phyloP scores from a whole-genome alignment of 768 basidiomycete species.

The Suillus occidentalis region DNA sequence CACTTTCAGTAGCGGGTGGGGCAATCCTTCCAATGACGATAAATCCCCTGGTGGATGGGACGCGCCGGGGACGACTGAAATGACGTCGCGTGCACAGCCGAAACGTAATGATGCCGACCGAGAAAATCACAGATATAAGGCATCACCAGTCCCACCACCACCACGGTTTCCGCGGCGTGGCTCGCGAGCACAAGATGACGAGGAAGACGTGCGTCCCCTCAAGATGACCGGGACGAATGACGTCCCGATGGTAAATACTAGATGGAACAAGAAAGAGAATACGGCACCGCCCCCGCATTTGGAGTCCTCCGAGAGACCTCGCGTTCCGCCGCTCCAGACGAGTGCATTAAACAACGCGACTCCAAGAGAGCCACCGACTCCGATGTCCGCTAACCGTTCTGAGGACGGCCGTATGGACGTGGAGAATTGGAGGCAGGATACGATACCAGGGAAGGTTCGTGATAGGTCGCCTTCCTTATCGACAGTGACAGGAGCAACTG shows the following conservation, averaged over 20 bases:
- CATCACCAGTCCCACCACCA: constrained; percentile 17
- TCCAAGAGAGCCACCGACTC: not conserved
- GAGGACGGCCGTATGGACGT: not conserved
- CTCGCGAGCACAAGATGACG: constrained; percentile 13
- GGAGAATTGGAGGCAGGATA: not conserved
- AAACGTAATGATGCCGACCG: constrained; percentile 1
- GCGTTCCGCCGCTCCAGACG: not conserved
- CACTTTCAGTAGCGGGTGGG: not conserved
- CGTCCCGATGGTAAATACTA: constrained; percentile 18
- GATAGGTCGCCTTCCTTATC: not conserved
- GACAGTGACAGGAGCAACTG: constrained; percentile 13
- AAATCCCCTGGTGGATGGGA: not conserved
- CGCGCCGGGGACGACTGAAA: not conserved
- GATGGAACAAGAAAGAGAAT: constrained; percentile 13
- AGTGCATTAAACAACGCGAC: not conserved
- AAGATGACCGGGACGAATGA: constrained; percentile 27
- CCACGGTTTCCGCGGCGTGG: constrained; percentile 24
- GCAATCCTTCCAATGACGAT: not conserved
- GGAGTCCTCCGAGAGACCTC: not conserved
- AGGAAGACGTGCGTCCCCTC: constrained; percentile 5
- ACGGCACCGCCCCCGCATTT: not conserved
- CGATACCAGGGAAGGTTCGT: not conserved
- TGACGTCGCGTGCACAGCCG: not conserved
- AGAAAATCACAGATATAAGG: constrained; percentile 14
- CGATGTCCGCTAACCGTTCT: not conserved